Base-by-base conservation (phyloP, 2,329 filamentous ascomycete genomes). In the Ophiostoma piceae region DNA sequence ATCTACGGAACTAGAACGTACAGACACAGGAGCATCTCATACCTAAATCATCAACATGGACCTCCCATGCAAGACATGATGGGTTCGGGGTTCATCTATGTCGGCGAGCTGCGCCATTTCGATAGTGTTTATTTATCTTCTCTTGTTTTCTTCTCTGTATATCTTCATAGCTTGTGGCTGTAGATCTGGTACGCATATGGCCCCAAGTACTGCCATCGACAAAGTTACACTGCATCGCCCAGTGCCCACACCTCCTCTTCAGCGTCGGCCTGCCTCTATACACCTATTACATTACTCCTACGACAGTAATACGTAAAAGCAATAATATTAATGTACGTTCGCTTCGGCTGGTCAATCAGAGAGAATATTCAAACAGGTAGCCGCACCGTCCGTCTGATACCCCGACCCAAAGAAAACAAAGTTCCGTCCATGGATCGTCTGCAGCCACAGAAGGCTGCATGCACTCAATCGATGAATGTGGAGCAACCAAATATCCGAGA, bases 11-110 rank as follows among this genome's bases (percentile, higher is more conserved):
- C 26, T 2, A 29, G 26, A 29, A 29, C 26, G 26, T 29, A 29
- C 26, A 29, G 26, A 29, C 1, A 29, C 26, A 29, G 26, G 26
- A 29, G 26, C 1, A 29, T 29, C 26, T 29, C 26, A 29, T 29
- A 29, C 26, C 1, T 29, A 29, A 29, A 29, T 29, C 26, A 26
- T 3, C 51, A n/a, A 26, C 51, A 22, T 57, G 22, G 51, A n/a
- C 5, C n/a, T 3, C 51, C 57, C 57, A 62, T 11, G 12, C 26
- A 35, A 62, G 57, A 32, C 57, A 35, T 32, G 26, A 35, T 62
- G 57, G 57, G 57, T 62, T 62, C 57, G 57, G 57, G 26, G 35
- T 60, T 62, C 57, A 62, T 62, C 16, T 62, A 35, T 60, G 29
- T 62, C 57, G 26, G 57, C 57, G 26, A 62, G 57, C 26, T 62